Conservation (phyloP, 2,329 filamentous ascomycete genomes). For the Neofusicoccum ribis region DNA sequence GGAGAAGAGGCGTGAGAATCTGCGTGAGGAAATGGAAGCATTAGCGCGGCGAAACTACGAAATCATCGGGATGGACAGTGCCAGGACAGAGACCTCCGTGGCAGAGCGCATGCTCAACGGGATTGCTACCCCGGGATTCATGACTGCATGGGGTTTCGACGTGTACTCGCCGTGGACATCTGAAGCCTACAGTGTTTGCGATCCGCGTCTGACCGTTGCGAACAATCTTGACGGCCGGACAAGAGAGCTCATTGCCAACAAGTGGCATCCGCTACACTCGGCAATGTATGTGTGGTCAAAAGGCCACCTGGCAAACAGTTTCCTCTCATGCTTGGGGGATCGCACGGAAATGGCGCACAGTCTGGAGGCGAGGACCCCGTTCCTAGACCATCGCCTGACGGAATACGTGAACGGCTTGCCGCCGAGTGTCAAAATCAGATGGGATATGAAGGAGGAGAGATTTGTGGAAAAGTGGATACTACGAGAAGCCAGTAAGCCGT, state of each 20-base stretch:
- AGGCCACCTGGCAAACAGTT: slow-evolving; percentile 29
- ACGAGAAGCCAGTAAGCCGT: slow-evolving; percentile 52
- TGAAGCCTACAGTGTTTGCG: slow-evolving; percentile 27
- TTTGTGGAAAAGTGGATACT: slow-evolving; percentile 54
- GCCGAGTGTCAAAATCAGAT: slow-evolving; percentile 39
- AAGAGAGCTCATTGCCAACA: slow-evolving; percentile 29
- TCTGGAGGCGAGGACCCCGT: slow-evolving; percentile 44
- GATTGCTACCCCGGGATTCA: slow-evolving; percentile 38
- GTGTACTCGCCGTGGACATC: slow-evolving; percentile 40
- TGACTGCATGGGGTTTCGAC: slow-evolving; percentile 37
- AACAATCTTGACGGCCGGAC: slow-evolving; percentile 32
- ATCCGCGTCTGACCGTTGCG: slow-evolving; percentile 37
- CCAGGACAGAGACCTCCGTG: slow-evolving; percentile 28
- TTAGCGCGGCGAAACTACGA: slow-evolving; percentile 19
- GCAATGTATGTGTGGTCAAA: slow-evolving; percentile 31
- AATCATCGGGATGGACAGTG: slow-evolving; percentile 30
- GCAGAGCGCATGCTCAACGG: slow-evolving; percentile 42
- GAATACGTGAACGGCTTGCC: slow-evolving; percentile 42
- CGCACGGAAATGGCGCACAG: slow-evolving; percentile 48
- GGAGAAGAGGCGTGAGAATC: slow-evolving; percentile 22
- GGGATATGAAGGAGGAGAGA: slow-evolving; percentile 23
- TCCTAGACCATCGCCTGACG: slow-evolving; percentile 43
- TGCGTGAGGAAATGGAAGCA: slow-evolving; percentile 21
- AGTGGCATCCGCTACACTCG: slow-evolving; percentile 31
- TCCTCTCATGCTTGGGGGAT: slow-evolving; percentile 48